Conservation (phyloP, 805 yeast species). For the Nakazawaea pomicola region DNA sequence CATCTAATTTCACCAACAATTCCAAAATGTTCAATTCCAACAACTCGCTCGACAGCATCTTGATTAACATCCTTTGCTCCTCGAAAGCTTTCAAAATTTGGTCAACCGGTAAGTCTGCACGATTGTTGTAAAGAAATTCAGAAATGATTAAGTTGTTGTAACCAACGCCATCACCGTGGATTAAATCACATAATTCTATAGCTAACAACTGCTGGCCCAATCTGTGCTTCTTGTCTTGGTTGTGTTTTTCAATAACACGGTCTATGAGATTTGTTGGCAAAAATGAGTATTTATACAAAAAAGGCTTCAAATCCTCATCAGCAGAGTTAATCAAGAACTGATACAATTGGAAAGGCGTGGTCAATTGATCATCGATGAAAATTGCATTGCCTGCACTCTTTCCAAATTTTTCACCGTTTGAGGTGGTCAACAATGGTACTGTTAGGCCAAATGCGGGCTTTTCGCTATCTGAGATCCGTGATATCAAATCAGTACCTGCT, state of each 20-base stretch:
- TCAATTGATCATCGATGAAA: conserved; percentile 70
- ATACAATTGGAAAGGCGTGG: conserved; percentile 76
- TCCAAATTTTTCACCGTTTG: conserved; percentile 91
- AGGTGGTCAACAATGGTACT: conserved; percentile 82
- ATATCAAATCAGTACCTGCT: conserved; percentile 87
- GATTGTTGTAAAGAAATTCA: conserved; percentile 47
- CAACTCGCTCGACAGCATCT: conserved; percentile 28
- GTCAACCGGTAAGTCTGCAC: conserved; percentile 35
- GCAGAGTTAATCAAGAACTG: conserved; percentile 79
- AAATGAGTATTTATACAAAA: conserved; percentile 74
- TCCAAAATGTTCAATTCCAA: conserved; percentile 38
- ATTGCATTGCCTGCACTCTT: conserved; percentile 97
- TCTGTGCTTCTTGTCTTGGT: conserved; percentile 54
- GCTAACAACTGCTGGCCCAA: conserved; percentile 78
- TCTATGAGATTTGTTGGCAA: conserved; percentile 61
- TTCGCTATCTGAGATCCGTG: conserved; percentile 37
- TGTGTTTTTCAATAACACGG: conserved; percentile 47
- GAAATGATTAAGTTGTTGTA: conserved; percentile 63
- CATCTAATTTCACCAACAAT: conserved; percentile 43
- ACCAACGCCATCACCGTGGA: conserved; percentile 81
- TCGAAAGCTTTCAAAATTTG: conserved; percentile 52
- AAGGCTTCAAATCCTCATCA: conserved; percentile 67
- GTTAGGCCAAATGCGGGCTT: conserved; percentile 74
- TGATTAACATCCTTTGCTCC: conserved; percentile 49
- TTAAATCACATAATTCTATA: conserved; percentile 75